Base-by-base conservation (phyloP, 306 rosid genomes). In the Gleditsia sinensis region DNA sequence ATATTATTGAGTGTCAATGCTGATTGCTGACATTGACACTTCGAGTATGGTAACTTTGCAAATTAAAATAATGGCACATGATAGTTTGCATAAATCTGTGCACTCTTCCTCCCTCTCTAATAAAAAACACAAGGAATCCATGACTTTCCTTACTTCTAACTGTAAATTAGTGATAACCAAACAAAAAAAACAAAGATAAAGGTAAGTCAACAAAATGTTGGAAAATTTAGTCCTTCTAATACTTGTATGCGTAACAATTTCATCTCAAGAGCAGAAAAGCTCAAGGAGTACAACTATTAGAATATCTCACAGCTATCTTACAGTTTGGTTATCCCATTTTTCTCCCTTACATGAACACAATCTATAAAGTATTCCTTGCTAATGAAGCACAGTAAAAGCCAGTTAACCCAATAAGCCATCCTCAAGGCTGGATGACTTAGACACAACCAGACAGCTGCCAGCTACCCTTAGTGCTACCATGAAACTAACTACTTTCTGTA, bases 1-100 rank as follows among this genome's bases (percentile, higher is more conserved):
- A 57, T 40, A 57, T 6, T 14, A 25, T 3, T 23, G 20, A 16
- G 19, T 27, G 39, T 51, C 80, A 58, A 3, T 30, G 42, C 49
- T 62, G 39, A 71, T 45, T 42, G 68, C 78, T 54, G 17, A 53
- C 16, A 71, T 21, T 50, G 49, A 60, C 59, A 61, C 55, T 24
- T 66, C 30, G 74, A 30, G 43, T 19, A 25, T 21, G 50, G 61
- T 45, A 71, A 32, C 62, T 30, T 45, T 43, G 71, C 33, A 34
- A 45, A 45, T 67, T 16, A 25, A 27, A 49, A 17, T 55, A 32
- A 33, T 6, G 16, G 9, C 30, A n/a, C 53, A 27, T 39, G 45
- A 39, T 6, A 39, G 13, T 39, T 39, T 16, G 64, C 39, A 28
- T 30, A 19, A 17, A 49, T 5, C 24, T 17, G 55, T 49, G 25